phyloP scores from a whole-genome alignment of 2,329 filamentous ascomycete species.

The Paecilomyces formosus region DNA sequence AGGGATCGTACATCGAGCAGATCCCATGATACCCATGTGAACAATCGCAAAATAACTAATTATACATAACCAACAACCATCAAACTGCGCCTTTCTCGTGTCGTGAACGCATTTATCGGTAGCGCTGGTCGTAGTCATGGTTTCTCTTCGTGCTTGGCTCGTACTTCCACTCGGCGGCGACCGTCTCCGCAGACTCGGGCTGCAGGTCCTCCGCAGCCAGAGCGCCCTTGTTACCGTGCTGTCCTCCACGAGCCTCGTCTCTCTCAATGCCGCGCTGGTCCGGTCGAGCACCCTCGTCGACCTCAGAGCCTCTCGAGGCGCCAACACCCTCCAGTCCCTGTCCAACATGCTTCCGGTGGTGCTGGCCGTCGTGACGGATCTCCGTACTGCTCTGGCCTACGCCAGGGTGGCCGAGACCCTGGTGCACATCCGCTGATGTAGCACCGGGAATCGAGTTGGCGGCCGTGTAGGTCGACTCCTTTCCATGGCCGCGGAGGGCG shows the following conservation, averaged over 20 bases:
- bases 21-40: background rate
- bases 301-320: slow-evolving; percentile 11
- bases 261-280: slow-evolving; percentile 21
- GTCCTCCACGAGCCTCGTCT: slow-evolving; percentile 14
- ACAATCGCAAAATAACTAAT: background rate
- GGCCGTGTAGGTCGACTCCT: slow-evolving; percentile 32
- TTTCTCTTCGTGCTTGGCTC: slow-evolving; percentile 18
- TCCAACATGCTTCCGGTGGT: slow-evolving; percentile 33
- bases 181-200: slow-evolving; percentile 21
- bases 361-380: slow-evolving; percentile 38
- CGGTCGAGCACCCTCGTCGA: slow-evolving; percentile 14
- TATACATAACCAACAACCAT: background rate
- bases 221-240: slow-evolving; percentile 20
- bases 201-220: slow-evolving; percentile 21
- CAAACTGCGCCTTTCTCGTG: background rate
- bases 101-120: background rate
- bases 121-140: background rate
- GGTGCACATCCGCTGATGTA: slow-evolving; percentile 48
- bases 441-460: slow-evolving; percentile 44
- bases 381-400: slow-evolving; percentile 44
- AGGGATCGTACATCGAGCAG: background rate
- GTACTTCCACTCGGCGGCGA: slow-evolving; percentile 16
- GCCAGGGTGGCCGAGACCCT: slow-evolving; percentile 46
- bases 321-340: slow-evolving; percentile 40
- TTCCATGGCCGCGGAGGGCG: slow-evolving; percentile 32